phyloP scores from a whole-genome alignment of 371 early-diverging fungal genomes.

The Blastocladiella emersonii region DNA sequence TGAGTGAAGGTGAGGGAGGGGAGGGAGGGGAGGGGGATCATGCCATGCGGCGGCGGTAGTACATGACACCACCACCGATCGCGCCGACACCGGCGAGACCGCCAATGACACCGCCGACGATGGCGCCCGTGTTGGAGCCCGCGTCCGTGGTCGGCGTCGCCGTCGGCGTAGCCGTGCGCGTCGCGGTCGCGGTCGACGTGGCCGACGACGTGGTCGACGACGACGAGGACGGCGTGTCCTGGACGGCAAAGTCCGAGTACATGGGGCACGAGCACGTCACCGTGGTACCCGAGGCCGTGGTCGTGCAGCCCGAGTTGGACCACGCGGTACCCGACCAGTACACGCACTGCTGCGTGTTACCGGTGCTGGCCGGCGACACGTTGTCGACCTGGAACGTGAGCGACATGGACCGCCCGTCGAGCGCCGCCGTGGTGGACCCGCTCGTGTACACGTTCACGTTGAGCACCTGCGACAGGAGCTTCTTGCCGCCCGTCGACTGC shows the following conservation, averaged over 20 bases:
- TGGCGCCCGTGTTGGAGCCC: background rate
- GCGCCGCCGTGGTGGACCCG: too few relatives aligned
- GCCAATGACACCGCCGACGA: background rate
- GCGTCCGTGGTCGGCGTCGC: background rate
- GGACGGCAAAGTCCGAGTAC: background rate
- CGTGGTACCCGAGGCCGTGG: background rate
- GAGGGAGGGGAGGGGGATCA: background rate
- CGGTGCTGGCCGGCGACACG: too few relatives aligned
- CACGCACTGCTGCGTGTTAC: background rate
- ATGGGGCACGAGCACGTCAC: background rate
- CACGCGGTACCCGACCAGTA: background rate
- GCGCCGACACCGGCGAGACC: background rate
- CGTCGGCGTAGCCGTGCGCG: background rate
- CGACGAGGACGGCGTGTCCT: background rate
- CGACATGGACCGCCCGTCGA: too few relatives aligned
- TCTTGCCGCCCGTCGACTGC: background rate
- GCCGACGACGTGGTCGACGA: background rate
- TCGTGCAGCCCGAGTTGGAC: background rate
- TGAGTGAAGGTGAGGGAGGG: too few relatives aligned
- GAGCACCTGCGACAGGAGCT: background rate
- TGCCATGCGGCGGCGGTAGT: background rate
- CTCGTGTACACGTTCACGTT: background rate
- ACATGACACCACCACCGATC: background rate
- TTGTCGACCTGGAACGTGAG: too few relatives aligned
- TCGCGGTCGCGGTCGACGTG: background rate